phyloP scores from a whole-genome alignment of 1,139 yeast genomes.

The Yamadazyma triangularis region DNA sequence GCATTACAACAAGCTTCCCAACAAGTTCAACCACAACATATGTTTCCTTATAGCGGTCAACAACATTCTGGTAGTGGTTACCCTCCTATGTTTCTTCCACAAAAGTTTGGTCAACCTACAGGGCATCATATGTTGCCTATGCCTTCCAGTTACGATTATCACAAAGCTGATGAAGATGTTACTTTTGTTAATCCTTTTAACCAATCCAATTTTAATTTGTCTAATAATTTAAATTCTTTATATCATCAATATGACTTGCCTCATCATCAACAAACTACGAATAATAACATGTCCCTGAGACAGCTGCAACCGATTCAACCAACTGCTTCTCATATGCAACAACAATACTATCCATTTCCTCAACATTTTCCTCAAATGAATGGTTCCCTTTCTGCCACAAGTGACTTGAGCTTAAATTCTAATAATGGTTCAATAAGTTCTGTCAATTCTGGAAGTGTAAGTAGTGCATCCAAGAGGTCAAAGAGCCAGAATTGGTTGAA shows the following conservation, averaged over 20 bases:
- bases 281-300: background rate
- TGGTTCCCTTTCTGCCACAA: constrained; percentile 2
- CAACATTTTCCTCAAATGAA: constrained; percentile 7
- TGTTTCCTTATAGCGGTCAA: background rate
- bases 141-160: constrained; percentile 13
- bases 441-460: background rate
- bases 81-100: constrained; percentile 2
- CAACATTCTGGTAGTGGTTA: constrained; percentile 2
- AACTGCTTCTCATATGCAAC: constrained; percentile 1
- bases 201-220: constrained; percentile 8
- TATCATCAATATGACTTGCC: constrained; percentile 6
- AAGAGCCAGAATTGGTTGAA: background rate
- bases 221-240: constrained; percentile 10
- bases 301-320: constrained; percentile 1
- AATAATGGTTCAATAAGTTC: constrained; percentile 2
- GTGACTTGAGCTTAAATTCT: constrained; percentile 1
- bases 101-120: constrained; percentile 2
- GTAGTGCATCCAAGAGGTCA: background rate
- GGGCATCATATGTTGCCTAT: constrained; percentile 12
- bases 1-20: constrained; percentile 7
- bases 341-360: constrained; percentile 11
- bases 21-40: constrained; percentile 3
- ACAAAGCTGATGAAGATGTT: constrained; percentile 15
- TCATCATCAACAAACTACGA: constrained; percentile 1
- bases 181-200: constrained; percentile 21